Evolutionary conservation across 1,284 basidiomycete species (phyloP).

Genomic region (Takashimella koratensis): DNA sequence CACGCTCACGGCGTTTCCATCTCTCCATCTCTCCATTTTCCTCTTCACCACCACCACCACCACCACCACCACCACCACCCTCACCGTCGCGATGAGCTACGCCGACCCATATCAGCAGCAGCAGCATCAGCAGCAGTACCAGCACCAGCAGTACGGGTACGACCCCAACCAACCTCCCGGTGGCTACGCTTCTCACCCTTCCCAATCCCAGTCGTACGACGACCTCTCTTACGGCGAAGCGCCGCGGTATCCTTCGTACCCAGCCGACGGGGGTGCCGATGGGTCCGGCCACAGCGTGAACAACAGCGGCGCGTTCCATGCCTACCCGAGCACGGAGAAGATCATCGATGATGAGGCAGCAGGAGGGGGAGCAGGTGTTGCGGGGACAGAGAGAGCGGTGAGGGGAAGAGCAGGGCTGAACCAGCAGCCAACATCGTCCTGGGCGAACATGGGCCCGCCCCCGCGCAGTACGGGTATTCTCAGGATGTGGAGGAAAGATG

Average conservation of each 20-base stretch:
- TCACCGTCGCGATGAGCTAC: conserved; percentile 7
- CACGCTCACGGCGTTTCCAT: no score
- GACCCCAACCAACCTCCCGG: neutral
- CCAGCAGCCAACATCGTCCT: conserved; percentile 24
- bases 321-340: conserved; percentile 30
- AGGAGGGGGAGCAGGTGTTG: conserved; percentile 1
- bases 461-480: conserved; percentile 48
- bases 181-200: conserved; percentile 1
- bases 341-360: conserved; percentile 12
- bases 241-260: conserved; percentile 23
- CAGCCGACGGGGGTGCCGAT: conserved; percentile 11
- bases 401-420: conserved; percentile 31
- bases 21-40: no score
- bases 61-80: no score
- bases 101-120: conserved; percentile 13
- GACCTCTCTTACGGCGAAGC: conserved; percentile 16
- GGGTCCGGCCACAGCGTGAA: neutral
- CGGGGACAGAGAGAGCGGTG: conserved; percentile 24
- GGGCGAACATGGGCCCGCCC: conserved; percentile 43
- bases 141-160: neutral
- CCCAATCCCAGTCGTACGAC: neutral
- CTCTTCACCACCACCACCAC: no score
- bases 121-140: neutral
- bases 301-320: conserved; percentile 8
- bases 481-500: conserved; percentile 49